Conservation (phyloP, 2,329 filamentous ascomycete genomes). For the Penicillium frequentans region DNA sequence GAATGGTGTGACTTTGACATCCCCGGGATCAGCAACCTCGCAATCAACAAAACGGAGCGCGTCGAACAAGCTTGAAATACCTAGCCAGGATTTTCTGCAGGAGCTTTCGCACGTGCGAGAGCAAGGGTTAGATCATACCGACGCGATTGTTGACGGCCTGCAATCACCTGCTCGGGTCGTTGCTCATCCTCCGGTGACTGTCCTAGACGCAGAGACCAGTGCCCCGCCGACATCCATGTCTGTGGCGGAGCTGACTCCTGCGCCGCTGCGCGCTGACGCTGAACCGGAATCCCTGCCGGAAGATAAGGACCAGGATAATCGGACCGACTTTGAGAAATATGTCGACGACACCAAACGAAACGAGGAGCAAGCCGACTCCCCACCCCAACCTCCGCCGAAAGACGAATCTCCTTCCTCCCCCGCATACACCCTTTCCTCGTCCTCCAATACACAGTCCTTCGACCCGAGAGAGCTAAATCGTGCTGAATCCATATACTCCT, state of each 20-base stretch:
- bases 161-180: constrained; percentile 9
- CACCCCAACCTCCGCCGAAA: constrained; percentile 34
- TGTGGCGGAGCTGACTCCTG: constrained; percentile 27
- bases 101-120: constrained; percentile 12
- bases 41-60: constrained; percentile 14
- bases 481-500: constrained; percentile 86
- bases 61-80: constrained; percentile 23
- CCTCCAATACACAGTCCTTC: constrained; percentile 40
- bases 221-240: constrained; percentile 28
- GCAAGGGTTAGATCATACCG: constrained; percentile 10
- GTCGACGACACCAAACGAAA: constrained; percentile 37
- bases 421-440: constrained; percentile 27
- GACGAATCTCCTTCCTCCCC: constrained; percentile 28
- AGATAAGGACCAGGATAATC: constrained; percentile 22
- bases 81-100: constrained; percentile 16
- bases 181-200: constrained; percentile 7
- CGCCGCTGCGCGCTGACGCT: constrained; percentile 19
- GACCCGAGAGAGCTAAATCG: constrained; percentile 54
- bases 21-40: constrained; percentile 14
- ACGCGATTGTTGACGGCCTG: constrained; percentile 18
- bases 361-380: constrained; percentile 30
- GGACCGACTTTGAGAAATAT: constrained; percentile 45
- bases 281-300: constrained; percentile 8
- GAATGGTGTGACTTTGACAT: constrained; percentile 23
- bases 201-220: constrained; percentile 8